These are phyloP conservation scores for Chytridiales sp. DNA, from an alignment of 371 early-diverging fungal genomes.

Conservation along the genomic window DNA sequence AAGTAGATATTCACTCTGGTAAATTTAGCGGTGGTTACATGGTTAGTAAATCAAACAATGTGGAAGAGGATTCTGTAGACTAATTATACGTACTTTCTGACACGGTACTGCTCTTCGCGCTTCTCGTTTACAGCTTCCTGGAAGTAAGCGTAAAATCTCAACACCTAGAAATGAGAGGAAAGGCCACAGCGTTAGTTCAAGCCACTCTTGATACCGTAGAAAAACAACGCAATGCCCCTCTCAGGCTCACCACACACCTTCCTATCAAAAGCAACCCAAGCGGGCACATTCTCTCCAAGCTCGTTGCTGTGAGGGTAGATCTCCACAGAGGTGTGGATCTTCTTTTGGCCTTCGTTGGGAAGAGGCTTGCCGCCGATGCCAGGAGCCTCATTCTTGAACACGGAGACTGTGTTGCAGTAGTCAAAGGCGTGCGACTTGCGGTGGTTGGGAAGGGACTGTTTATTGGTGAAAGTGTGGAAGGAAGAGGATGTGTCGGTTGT, in stretches of 20 bases:
- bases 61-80: neutral
- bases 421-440: slow-evolving; percentile 62
- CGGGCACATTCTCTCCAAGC: slow-evolving; percentile 43
- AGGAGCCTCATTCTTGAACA: slow-evolving; percentile 44
- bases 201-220: neutral
- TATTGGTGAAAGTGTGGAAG: neutral
- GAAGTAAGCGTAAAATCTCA: slow-evolving; percentile 61
- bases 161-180: slow-evolving; percentile 37
- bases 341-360: slow-evolving; percentile 38
- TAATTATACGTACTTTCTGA: slow-evolving; percentile 46
- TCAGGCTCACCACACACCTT: slow-evolving; percentile 31
- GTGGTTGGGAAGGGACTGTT: slow-evolving; percentile 39
- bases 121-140: slow-evolving; percentile 57
- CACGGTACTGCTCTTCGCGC: slow-evolving; percentile 55
- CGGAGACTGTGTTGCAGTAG: slow-evolving; percentile 50
- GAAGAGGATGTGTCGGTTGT: neutral
- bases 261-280: slow-evolving; percentile 63
- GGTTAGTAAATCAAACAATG: neutral
- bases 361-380: slow-evolving; percentile 50
- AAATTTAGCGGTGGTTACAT: neutral
- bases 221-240: neutral
- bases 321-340: slow-evolving; percentile 46
- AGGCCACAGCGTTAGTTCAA: neutral
- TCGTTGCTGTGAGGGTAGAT: slow-evolving; percentile 40
- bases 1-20: slow-evolving; percentile 57